A percentile compares a stretch with the other conserved stretches of the same genome.
phyloP scores from a whole-genome alignment of 768 basidiomycete species.

The Agaricus subrufescens region DNA sequence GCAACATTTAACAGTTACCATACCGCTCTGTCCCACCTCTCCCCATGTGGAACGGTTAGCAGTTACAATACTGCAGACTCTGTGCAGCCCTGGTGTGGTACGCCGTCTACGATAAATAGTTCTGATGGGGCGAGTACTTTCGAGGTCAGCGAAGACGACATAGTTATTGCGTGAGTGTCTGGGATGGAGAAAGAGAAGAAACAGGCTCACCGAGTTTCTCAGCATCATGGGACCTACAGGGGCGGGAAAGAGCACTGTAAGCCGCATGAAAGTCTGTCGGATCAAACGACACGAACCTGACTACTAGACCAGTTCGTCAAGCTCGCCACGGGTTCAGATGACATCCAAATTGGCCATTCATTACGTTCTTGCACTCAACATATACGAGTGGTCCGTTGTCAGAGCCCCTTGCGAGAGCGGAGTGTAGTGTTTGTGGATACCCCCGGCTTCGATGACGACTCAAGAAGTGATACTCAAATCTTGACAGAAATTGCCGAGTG shows the following conservation, averaged over 20 bases:
- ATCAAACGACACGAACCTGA: neutral
- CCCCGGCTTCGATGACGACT: constrained; percentile 25
- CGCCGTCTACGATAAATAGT: neutral
- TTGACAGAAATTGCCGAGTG: constrained; percentile 20
- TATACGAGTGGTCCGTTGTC: constrained; percentile 15
- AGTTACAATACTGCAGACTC: neutral
- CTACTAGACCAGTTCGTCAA: constrained; percentile 18
- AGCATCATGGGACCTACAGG: constrained; percentile 23
- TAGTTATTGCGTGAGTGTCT: constrained; percentile 15
- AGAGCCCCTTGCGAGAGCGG: constrained; percentile 8
- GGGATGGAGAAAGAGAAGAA: too few species aligned
- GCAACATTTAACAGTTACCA: neutral
- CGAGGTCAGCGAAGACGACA: neutral
- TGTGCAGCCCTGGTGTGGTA: neutral
- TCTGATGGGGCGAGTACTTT: neutral
- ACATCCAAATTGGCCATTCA: constrained; percentile 17
- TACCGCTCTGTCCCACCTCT: neutral
- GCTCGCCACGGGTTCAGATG: constrained; percentile 13
- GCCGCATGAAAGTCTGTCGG: neutral
- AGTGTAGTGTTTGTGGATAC: constrained; percentile 25
- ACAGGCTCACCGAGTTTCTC: neutral
- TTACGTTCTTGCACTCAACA: constrained; percentile 20
- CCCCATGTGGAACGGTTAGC: neutral
- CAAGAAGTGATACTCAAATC: constrained; percentile 17
- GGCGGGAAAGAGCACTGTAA: constrained; percentile 20